Evolutionary conservation across 352 stramenopile genomes (phyloP), one percentile per base, ranked within the genome.

Genomic region (Phytophthora idaei): DNA sequence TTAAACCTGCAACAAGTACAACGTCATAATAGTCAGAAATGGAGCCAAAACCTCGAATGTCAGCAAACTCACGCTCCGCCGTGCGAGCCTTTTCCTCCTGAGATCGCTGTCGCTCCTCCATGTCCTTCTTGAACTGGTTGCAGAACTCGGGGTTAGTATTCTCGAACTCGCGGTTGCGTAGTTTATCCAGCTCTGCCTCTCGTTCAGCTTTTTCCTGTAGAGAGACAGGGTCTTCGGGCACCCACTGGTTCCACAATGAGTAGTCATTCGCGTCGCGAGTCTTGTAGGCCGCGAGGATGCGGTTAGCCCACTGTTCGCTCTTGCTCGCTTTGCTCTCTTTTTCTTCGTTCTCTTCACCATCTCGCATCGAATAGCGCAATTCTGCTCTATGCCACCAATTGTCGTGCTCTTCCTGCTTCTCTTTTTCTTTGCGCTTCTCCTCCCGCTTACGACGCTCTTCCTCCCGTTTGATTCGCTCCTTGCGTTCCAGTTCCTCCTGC

Each of bases 231-330:
- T 95, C 87, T 63, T 92, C 71, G 0, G 87, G 85, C 31, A 83
- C 78, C 85, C 87, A 95, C n/a, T 73, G 73, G 25, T 75, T 31
- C 87, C 87, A 95, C n/a, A 83, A 17, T 6, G 87, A 95, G 69
- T 93, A 95, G 72, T 93, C 84, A 62, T 93, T 94, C 27, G 81
- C 84, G 48, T 95, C 87, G 3, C 83, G 80, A 3, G 80, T 57
- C 56, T 92, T 93, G 65, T 92, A 93, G 27, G 85, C 82, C 4
- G 73, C 71, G 2, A 93, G 64, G 7, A 90, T 67, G 34, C 85
- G 87, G 48, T 87, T 93, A 3, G 75, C 79, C 69, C 70, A 92
- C 11, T 56, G 57, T 9, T 53, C 48, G 15, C 73, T 73, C 31
- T 55, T 71, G 44, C 25, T 77, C 3, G 71, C 45, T n/a, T 69